Evolutionary conservation across 495 filamentous ascomycete species (phyloP).

Genomic region (Talaromyces adpressus): DNA sequence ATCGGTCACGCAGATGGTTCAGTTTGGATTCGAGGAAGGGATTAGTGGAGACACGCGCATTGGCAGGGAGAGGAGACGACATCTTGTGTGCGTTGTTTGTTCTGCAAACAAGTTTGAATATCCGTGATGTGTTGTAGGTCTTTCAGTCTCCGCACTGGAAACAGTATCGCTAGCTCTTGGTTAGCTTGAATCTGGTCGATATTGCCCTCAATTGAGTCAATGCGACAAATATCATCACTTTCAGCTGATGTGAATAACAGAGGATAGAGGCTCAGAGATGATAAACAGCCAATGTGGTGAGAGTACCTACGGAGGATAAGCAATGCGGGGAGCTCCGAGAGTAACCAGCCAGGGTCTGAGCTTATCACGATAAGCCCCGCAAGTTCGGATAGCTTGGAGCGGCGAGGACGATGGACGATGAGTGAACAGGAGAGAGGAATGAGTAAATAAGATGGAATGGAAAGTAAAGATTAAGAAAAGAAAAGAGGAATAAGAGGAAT

Average conservation of each 20-base stretch:
- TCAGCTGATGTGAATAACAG: not conserved
- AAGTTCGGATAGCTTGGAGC: not conserved
- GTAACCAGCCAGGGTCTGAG: not conserved
- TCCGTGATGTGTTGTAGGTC: not conserved
- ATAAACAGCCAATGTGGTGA: not conserved
- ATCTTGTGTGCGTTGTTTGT: not conserved
- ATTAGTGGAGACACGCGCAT: slow-evolving; percentile 11
- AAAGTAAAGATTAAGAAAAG: not conserved
- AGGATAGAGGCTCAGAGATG: not conserved
- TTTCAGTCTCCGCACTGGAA: not conserved
- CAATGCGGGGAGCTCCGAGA: slow-evolving; percentile 5
- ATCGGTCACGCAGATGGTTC: slow-evolving; percentile 18
- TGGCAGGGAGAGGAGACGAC: slow-evolving; percentile 6
- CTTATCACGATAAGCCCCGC: slow-evolving; percentile 8
- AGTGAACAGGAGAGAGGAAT: slow-evolving; percentile 13
- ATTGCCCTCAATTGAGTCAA: not conserved
- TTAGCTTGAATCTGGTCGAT: not conserved
- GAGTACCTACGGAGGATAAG: not conserved
- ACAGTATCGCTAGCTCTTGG: not conserved
- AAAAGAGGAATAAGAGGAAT: not conserved
- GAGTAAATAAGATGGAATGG: not conserved
- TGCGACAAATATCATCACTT: not conserved
- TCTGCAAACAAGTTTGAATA: not conserved
- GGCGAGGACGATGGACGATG: slow-evolving; percentile 13
- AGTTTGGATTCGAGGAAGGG: slow-evolving; percentile 12